A percentile compares a stretch with the other conserved stretches of the same genome.
These are phyloP conservation scores for Fraxinus baroniana DNA, from an alignment of 305 asterid genomes.

Conservation along the genomic window DNA sequence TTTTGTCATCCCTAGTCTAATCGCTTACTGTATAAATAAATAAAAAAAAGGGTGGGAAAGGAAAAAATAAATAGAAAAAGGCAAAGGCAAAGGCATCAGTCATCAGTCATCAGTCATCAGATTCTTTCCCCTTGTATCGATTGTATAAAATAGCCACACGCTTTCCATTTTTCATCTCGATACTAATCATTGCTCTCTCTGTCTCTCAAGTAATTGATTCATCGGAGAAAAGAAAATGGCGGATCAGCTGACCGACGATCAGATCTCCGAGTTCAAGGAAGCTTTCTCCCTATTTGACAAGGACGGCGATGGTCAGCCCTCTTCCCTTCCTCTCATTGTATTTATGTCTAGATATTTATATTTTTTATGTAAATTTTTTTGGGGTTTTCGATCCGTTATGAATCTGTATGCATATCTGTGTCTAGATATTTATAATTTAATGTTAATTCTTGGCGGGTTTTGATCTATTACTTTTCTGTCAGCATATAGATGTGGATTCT, in stretches of 20 bases:
- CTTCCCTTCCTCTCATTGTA: background rate
- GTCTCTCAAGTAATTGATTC: background rate
- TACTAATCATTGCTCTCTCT: background rate
- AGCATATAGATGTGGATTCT: background rate
- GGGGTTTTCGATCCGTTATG: background rate
- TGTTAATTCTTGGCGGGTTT: background rate
- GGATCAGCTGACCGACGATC: slow-evolving; percentile 57
- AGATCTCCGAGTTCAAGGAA: slow-evolving; percentile 65
- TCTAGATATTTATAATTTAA: background rate
- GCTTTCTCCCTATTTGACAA: slow-evolving; percentile 62
- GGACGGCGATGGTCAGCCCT: slow-evolving; percentile 55
- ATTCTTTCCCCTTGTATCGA: background rate
- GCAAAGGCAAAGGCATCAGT: background rate
- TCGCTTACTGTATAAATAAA: background rate
- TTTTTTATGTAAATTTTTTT: background rate
- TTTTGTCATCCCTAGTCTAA: background rate
- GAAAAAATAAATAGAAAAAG: background rate
- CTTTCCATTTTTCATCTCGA: background rate
- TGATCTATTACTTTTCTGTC: background rate
- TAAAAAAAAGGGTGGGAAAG: background rate
- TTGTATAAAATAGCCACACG: background rate
- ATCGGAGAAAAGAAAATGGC: slow-evolving; percentile 29
- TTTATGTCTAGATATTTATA: background rate
- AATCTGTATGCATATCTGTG: background rate
- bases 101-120: background rate